phyloP scores from a whole-genome alignment of 805 yeast species.

The Torulaspora quercuum region DNA sequence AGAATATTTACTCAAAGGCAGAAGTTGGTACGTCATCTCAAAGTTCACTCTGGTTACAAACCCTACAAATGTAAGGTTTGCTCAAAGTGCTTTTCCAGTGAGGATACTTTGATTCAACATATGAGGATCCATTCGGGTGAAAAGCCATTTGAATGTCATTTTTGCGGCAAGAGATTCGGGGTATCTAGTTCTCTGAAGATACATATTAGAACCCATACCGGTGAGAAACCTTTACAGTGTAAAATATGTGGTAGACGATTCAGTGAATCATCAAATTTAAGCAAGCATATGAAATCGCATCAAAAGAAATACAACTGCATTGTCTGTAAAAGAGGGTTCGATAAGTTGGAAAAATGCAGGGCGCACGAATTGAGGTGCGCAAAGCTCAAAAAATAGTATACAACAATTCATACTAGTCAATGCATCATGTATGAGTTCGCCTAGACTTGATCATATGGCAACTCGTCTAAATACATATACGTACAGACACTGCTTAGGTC shows the following conservation, averaged over 20 bases:
- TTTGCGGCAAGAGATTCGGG: slow-evolving; percentile 76
- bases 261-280: slow-evolving; percentile 83
- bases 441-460: too few species aligned
- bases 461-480: too few species aligned
- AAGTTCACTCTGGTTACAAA: slow-evolving; percentile 79
- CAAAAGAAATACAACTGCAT: slow-evolving; percentile 50
- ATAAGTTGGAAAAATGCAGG: slow-evolving; percentile 40
- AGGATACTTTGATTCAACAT: slow-evolving; percentile 76
- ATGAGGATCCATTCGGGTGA: slow-evolving; percentile 84
- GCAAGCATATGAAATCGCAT: slow-evolving; percentile 85
- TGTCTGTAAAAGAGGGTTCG: slow-evolving; percentile 51
- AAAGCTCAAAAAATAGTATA: slow-evolving; percentile 1
- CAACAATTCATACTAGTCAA: too few species aligned
- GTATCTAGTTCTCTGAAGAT: slow-evolving; percentile 79
- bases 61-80: slow-evolving; percentile 76
- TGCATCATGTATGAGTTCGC: too few species aligned
- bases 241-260: slow-evolving; percentile 80
- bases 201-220: slow-evolving; percentile 83
- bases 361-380: slow-evolving; percentile 38
- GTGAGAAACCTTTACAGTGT: slow-evolving; percentile 82
- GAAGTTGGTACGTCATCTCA: slow-evolving; percentile 79
- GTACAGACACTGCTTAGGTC: background rate
- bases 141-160: slow-evolving; percentile 71
- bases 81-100: slow-evolving; percentile 68
- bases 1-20: slow-evolving; percentile 79